Base-by-base conservation (phyloP, 352 stramenopile genomes). In the Aphanomyces stellatus region DNA sequence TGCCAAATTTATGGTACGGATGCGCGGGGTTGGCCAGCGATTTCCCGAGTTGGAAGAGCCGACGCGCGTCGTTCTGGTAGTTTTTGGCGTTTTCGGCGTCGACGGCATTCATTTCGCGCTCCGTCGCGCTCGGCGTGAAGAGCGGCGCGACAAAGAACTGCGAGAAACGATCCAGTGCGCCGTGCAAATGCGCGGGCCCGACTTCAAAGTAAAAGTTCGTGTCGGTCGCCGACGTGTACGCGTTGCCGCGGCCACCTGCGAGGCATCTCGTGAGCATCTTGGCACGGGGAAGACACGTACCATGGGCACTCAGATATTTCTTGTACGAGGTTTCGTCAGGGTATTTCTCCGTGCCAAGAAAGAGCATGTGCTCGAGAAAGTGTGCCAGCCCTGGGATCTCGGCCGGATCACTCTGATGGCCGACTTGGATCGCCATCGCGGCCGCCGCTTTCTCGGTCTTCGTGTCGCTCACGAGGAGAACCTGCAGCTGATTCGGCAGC, bases 181-280 rank as follows among this genome's bases (percentile, higher is more conserved):
- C 91, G 49, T 81, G 63, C 30, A 92, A 72, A 25, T 89, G 78
- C 5, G 85, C 78, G 31, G 80, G 86, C 27, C 90, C 76, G 53
- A 99, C 85, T 68, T 98, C 90, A 75, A 99, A 99, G 79, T 98
- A 98, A 74, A 97, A 99, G 63, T 97, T 96, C 13, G 96, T 99
- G 75, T 97, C 85, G 76, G 98, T 96, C 65, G 81, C 85, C 64
- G 93, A 96, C 53, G 96, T 99, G 59, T 95, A 99, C 28, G 96
- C 96, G 78, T 99, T 99, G 69, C 84, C 96, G 24, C 79, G 85
- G 0, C 96, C 96, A 30, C 49, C 49, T 57, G 11, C 37, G n/a
- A n/a, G 11, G n/a, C 25, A 57, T 13, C n/a, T n/a, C 25, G 25
- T 4, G 15, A 40, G 25, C n/a, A 57, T 37, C 13, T 24, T 19